Evolutionary conservation across 2,329 filamentous ascomycete genomes (phyloP).

Genomic region (Tolypocladium tropicale): DNA sequence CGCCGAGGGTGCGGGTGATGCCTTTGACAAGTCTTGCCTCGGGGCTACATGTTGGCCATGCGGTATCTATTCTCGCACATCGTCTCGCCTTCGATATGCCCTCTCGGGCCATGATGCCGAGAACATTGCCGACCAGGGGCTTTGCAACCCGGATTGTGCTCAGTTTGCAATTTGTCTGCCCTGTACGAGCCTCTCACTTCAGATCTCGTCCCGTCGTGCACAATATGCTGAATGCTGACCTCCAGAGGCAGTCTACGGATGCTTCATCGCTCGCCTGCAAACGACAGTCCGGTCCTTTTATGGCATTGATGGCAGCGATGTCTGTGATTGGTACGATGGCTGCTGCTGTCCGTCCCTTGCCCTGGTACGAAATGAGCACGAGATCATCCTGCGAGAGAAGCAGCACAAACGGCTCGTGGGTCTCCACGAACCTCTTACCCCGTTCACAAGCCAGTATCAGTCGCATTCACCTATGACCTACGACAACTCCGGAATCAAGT

Average conservation of each 20-base stretch:
- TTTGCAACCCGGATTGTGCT: slow-evolving; percentile 13
- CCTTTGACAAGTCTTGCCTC: slow-evolving; percentile 2
- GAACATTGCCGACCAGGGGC: slow-evolving; percentile 6
- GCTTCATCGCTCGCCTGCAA: slow-evolving; percentile 18
- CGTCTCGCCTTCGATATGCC: slow-evolving; percentile 12
- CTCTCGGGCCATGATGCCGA: slow-evolving; percentile 10
- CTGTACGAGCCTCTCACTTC: slow-evolving; percentile 8
- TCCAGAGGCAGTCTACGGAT: slow-evolving; percentile 17
- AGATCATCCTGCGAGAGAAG: slow-evolving; percentile 20
- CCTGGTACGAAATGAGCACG: slow-evolving; percentile 18
- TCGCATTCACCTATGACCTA: slow-evolving; percentile 12
- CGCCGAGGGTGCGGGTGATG: background rate
- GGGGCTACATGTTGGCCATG: slow-evolving; percentile 14
- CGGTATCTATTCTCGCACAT: slow-evolving; percentile 15
- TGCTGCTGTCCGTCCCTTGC: slow-evolving; percentile 18
- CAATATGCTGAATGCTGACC: background rate
- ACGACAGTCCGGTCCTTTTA: slow-evolving; percentile 20
- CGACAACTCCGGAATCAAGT: slow-evolving; percentile 1
- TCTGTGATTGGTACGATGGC: slow-evolving; percentile 12
- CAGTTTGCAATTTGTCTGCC: slow-evolving; percentile 14
- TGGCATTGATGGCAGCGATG: slow-evolving; percentile 15
- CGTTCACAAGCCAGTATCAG: slow-evolving; percentile 10
- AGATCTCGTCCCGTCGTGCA: background rate
- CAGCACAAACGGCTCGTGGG: slow-evolving; percentile 4
- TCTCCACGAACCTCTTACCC: slow-evolving; percentile 1